phyloP scores from a whole-genome alignment of 208 protist species.

The Tritrichomonas foetus region DNA sequence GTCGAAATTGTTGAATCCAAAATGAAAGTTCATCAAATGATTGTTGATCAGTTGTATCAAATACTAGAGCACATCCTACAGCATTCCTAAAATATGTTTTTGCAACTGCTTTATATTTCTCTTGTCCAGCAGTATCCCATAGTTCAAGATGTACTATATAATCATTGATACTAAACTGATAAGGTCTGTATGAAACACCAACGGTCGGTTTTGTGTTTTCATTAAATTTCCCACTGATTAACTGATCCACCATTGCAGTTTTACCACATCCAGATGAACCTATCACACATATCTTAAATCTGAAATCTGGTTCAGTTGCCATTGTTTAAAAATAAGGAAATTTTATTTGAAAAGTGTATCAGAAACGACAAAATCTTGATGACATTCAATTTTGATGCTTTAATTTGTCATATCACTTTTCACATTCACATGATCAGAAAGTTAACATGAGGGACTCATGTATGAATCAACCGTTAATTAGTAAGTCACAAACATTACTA shows the following conservation, averaged over 20 bases:
- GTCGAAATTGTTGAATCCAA: not conserved
- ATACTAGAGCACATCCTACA: slow-evolving; percentile 13
- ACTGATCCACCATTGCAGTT: not conserved
- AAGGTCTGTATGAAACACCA: not conserved
- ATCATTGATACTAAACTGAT: not conserved
- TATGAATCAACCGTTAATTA: no score
- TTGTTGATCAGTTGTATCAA: not conserved
- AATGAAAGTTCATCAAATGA: slow-evolving; percentile 32
- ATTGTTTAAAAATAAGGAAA: no score
- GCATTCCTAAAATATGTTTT: slow-evolving; percentile 40
- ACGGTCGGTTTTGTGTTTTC: not conserved
- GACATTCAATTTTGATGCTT: no score
- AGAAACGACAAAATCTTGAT: no score
- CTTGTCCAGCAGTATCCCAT: slow-evolving; percentile 61
- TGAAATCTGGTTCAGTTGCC: not conserved
- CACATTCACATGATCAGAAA: no score
- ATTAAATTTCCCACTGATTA: not conserved
- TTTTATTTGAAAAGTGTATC: no score
- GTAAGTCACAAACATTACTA: no score
- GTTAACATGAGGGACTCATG: no score
- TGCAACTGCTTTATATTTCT: slow-evolving; percentile 59
- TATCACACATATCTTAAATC: not conserved
- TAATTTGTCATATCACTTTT: no score
- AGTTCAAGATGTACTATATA: not conserved
- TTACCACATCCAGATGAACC: not conserved